These are phyloP conservation scores for Phytophthora pluvialis DNA, from an alignment of 352 stramenopile species.

Conservation along the genomic window DNA sequence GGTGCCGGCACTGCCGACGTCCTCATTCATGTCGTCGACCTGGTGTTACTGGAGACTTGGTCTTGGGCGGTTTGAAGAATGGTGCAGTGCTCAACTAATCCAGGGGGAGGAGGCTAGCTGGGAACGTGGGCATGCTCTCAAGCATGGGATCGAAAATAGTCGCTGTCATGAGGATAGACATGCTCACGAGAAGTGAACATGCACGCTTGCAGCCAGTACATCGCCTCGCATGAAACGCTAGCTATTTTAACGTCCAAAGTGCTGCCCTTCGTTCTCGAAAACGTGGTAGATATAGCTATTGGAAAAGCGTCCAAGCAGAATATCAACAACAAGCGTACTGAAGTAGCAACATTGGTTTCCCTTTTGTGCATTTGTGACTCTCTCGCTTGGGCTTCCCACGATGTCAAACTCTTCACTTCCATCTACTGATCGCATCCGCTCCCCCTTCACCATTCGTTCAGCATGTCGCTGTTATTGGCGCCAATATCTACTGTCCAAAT, in stretches of 20 bases:
- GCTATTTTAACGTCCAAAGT: constrained; percentile 4
- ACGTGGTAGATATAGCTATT: too few species aligned
- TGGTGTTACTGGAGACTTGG: neutral
- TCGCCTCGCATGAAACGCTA: constrained; percentile 6
- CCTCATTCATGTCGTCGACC: constrained; percentile 16
- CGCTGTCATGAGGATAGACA: neutral
- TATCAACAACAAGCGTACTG: neutral
- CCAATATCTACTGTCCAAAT: constrained; percentile 89
- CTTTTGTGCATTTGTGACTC: constrained; percentile 19
- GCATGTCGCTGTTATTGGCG: constrained; percentile 64
- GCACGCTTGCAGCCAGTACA: neutral
- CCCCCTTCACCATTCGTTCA: constrained; percentile 57
- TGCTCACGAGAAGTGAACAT: neutral
- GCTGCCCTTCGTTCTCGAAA: too few species aligned
- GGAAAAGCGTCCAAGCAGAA: too few species aligned
- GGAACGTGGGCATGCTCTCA: constrained; percentile 6
- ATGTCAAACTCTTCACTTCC: too few species aligned
- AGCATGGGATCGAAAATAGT: constrained; percentile 31
- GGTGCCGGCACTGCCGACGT: neutral
- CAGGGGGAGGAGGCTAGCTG: too few species aligned
- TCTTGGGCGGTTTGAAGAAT: constrained; percentile 23
- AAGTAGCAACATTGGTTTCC: constrained; percentile 1
- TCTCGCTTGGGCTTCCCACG: neutral
- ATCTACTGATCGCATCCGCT: neutral
- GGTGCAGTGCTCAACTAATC: neutral